A percentile compares a stretch with the other conserved stretches of the same genome.
Conservation (phyloP, 139 green algal genomes). For the Chlorella sp. region DNA sequence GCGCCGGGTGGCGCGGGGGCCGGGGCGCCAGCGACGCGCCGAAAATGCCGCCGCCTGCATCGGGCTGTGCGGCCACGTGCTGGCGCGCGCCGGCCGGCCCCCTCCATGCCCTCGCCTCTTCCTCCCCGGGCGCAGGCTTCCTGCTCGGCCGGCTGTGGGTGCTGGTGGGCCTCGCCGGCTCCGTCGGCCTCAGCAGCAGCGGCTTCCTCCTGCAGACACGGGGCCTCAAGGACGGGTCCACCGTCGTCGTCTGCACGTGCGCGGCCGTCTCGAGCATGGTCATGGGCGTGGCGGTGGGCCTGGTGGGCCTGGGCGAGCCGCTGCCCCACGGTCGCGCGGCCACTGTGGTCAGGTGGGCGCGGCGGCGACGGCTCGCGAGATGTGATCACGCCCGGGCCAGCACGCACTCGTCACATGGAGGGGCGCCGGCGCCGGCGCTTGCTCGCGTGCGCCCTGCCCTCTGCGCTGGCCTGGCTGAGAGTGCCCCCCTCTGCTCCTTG, state of each 20-base stretch:
- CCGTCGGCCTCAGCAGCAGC: conserved; percentile 57
- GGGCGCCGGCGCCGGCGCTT: too few species aligned
- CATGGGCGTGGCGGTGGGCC: conserved; percentile 65
- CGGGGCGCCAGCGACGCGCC: too few species aligned
- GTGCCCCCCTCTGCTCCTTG: too few species aligned
- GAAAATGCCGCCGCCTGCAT: too few species aligned
- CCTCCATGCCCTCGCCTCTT: too few species aligned
- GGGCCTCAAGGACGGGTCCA: conserved; percentile 79
- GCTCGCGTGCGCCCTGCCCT: too few species aligned
- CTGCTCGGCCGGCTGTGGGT: conserved; percentile 64
- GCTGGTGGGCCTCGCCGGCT: conserved; percentile 62
- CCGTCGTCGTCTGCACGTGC: conserved; percentile 81
- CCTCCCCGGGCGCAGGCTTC: conserved; percentile 50
- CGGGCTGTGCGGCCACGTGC: too few species aligned
- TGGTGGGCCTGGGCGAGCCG: conserved; percentile 74
- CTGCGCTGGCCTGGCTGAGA: too few species aligned
- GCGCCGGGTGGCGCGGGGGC: not conserved
- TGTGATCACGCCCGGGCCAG: too few species aligned
- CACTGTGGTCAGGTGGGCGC: conserved; percentile 29
- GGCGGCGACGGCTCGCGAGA: too few species aligned
- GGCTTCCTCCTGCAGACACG: conserved; percentile 85
- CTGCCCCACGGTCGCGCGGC: conserved; percentile 45
- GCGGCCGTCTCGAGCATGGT: conserved; percentile 82
- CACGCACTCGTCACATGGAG: too few species aligned
- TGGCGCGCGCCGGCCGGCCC: too few species aligned